Evolutionary conservation across 2,329 filamentous ascomycete genomes (phyloP), one percentile per base, ranked within the genome.

Genomic region (Fusarium paranaense): DNA sequence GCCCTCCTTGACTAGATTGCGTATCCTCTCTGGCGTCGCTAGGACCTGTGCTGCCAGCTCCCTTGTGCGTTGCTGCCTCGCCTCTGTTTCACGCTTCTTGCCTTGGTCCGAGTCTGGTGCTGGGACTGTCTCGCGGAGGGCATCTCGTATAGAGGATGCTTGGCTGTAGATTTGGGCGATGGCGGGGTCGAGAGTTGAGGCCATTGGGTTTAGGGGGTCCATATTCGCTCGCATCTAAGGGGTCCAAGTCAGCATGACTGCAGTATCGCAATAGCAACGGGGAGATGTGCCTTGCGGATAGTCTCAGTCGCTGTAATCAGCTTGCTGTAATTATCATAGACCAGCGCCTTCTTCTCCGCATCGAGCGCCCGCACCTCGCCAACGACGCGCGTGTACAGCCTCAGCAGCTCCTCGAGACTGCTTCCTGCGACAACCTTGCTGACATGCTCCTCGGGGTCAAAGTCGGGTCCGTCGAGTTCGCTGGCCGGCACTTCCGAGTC

Each of bases 321-420:
- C 84, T 98, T 98, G 76, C 93, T 97, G 83, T 98, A 99, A 81
- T 99, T 99, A 82, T 99, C 96, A 82, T 99, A 99, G 6, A 99
- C 97, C 71, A 99, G 85, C 2, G 96, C 95, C 85, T 99, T 99
- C 83, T 97, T 93, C 87, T 99, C 97, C 27, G 96, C 96, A 79
- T 98, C 97, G 20, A 99, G 87, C 3, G 94, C 95, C 40, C 95
- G 87, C 57, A 98, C 96, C 84, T 98, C 96, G 75, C 91, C 89
- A 75, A 96, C 83, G 11, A 96, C 87, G 25, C 90, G 88, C 56
- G 92, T 91, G 80, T 97, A 95, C 1, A 92, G 86, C 62, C 87
- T 87, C 78, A 97, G 80, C 62, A 97, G 85, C 64, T 93, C 92
- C 78, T 92, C 90, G 37, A 97, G 85, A 7, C 88, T 88, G 78